phyloP scores from a whole-genome alignment of 371 early-diverging fungal genomes.

The Amoeboradix gromovi region DNA sequence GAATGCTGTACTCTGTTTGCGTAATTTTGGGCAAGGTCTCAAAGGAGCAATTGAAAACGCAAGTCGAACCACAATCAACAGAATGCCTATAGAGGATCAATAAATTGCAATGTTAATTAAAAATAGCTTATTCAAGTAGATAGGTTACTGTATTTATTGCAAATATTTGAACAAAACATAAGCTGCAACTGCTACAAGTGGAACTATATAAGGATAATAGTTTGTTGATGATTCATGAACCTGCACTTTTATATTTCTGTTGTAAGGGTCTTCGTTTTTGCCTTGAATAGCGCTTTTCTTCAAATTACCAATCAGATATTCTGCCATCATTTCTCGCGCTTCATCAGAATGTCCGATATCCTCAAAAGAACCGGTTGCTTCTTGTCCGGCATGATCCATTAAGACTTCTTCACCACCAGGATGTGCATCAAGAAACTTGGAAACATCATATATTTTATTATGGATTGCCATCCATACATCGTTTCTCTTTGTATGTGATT shows the following conservation, averaged over 20 bases:
- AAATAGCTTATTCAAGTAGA: too few species aligned
- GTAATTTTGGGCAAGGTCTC: conserved; percentile 53
- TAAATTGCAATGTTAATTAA: background rate
- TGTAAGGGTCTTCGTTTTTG: background rate
- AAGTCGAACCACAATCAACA: background rate
- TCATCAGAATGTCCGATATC: conserved; percentile 82
- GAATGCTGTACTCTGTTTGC: conserved; percentile 31
- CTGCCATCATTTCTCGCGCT: conserved; percentile 44
- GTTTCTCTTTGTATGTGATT: conserved; percentile 3
- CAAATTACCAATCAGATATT: conserved; percentile 38
- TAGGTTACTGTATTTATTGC: background rate
- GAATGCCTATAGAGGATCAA: background rate
- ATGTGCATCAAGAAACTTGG: conserved; percentile 5
- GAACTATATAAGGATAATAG: background rate
- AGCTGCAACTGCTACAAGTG: background rate
- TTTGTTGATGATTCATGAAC: background rate
- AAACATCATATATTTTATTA: conserved; percentile 8
- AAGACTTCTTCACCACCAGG: conserved; percentile 2
- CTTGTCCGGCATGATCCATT: conserved; percentile 11
- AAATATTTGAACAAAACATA: background rate
- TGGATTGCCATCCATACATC: conserved; percentile 9
- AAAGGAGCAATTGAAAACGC: conserved; percentile 8
- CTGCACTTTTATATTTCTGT: background rate
- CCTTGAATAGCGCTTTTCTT: conserved; percentile 1
- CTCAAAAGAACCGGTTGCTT: conserved; percentile 72